Conservation (phyloP, 139 green algal species). For the Chlorella vulgaris region DNA sequence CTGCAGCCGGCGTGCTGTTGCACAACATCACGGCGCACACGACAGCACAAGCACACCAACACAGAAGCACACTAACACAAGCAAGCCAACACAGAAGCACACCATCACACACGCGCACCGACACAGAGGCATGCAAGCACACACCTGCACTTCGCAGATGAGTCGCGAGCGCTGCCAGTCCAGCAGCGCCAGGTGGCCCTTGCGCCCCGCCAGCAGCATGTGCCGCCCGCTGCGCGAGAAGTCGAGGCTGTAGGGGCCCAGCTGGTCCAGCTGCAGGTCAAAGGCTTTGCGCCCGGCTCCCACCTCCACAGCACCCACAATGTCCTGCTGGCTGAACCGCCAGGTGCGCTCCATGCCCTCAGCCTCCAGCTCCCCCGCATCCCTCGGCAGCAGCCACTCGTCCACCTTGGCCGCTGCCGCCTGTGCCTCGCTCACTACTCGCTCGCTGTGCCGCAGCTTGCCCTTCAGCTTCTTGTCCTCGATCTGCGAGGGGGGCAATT, state of each 20-base stretch:
- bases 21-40: too few relatives aligned
- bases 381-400: conserved; percentile 87
- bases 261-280: conserved; percentile 79
- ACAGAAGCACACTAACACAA: too few relatives aligned
- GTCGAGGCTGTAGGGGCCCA: conserved; percentile 84
- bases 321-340: conserved; percentile 85
- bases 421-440: conserved; percentile 65
- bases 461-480: conserved; percentile 90
- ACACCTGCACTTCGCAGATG: conserved; percentile 90
- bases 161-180: conserved; percentile 82
- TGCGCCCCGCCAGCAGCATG: conserved; percentile 81
- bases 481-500: conserved; percentile 33
- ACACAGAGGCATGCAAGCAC: neutral
- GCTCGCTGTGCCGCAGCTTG: conserved; percentile 68
- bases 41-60: too few relatives aligned
- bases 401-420: conserved; percentile 57
- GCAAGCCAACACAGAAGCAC: neutral
- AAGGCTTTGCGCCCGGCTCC: conserved; percentile 83
- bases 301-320: conserved; percentile 67
- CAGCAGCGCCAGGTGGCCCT: conserved; percentile 93
- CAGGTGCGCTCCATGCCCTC: conserved; percentile 93
- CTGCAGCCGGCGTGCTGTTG: neutral
- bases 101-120: neutral
- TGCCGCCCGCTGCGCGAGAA: conserved; percentile 85
- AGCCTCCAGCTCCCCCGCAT: conserved; percentile 82